These are phyloP conservation scores for Amauroascus verrucosus DNA, from an alignment of 2,329 filamentous ascomycete species.

Conservation along the genomic window DNA sequence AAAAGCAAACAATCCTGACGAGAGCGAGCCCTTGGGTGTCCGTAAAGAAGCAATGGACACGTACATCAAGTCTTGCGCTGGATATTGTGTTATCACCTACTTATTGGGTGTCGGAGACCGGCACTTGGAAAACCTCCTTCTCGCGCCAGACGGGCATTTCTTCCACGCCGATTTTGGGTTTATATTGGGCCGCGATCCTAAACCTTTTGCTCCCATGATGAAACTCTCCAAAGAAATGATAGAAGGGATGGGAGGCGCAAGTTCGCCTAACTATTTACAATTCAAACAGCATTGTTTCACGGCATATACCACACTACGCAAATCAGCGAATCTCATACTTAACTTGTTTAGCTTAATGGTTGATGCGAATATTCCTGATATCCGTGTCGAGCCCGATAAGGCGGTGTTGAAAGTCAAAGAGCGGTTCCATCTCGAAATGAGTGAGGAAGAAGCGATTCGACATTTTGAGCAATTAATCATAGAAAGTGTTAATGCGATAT, in stretches of 20 bases:
- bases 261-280: slow-evolving; percentile 68
- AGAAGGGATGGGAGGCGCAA: slow-evolving; percentile 86
- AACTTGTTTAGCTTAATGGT: slow-evolving; percentile 97
- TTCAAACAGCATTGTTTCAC: slow-evolving; percentile 97
- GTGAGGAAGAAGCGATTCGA: slow-evolving; percentile 81
- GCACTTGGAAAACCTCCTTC: slow-evolving; percentile 87
- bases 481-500: slow-evolving; percentile 78
- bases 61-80: slow-evolving; percentile 89
- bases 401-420: slow-evolving; percentile 92
- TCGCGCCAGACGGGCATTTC: slow-evolving; percentile 84
- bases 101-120: slow-evolving; percentile 92
- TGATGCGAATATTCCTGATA: slow-evolving; percentile 92
- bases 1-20: slow-evolving; percentile 79
- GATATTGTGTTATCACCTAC: slow-evolving; percentile 98
- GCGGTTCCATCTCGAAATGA: slow-evolving; percentile 81
- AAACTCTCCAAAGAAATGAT: slow-evolving; percentile 98
- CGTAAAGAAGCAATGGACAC: slow-evolving; percentile 89
- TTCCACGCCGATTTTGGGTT: slow-evolving; percentile 99
- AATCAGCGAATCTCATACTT: slow-evolving; percentile 80
- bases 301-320: slow-evolving; percentile 81
- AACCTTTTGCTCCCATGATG: slow-evolving; percentile 93
- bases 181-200: slow-evolving; percentile 91
- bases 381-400: slow-evolving; percentile 83
- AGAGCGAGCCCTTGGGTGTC: slow-evolving; percentile 68
- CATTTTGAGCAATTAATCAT: slow-evolving; percentile 85